Evolutionary conservation across 2,329 filamentous ascomycete species (phyloP).

Genomic region (Macrophomina tecta): DNA sequence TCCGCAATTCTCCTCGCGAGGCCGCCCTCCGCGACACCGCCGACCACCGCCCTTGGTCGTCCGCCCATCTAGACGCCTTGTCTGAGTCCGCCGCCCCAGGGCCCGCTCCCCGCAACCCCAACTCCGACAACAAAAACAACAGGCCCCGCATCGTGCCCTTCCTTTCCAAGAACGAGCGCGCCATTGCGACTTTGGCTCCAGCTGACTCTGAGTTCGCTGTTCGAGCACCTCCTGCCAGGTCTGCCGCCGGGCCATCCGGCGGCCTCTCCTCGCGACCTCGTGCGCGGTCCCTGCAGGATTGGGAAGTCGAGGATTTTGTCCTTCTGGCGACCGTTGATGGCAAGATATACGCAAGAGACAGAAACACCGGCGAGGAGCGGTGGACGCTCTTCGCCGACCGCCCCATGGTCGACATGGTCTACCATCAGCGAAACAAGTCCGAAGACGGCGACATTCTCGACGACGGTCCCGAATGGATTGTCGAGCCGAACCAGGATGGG

Average conservation of each 20-base stretch:
- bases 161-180: slow-evolving; percentile 75
- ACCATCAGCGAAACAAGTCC: slow-evolving; percentile 64
- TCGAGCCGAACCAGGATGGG: slow-evolving; percentile 88
- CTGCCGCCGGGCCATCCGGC: slow-evolving; percentile 46
- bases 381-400: slow-evolving; percentile 86
- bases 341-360: slow-evolving; percentile 88
- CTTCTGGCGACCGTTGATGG: slow-evolving; percentile 99
- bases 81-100: slow-evolving; percentile 17
- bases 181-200: slow-evolving; percentile 92
- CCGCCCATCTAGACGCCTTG: slow-evolving; percentile 25
- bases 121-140: slow-evolving; percentile 30
- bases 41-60: slow-evolving; percentile 31
- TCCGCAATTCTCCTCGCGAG: slow-evolving; percentile 39
- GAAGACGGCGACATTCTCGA: slow-evolving; percentile 52
- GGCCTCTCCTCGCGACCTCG: slow-evolving; percentile 75
- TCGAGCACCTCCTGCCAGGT: slow-evolving; percentile 84
- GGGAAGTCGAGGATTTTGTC: slow-evolving; percentile 99
- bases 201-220: slow-evolving; percentile 76
- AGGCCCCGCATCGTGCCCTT: slow-evolving; percentile 32
- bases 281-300: slow-evolving; percentile 97
- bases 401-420: slow-evolving; percentile 89
- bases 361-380: slow-evolving; percentile 80
- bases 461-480: slow-evolving; percentile 92
- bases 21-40: slow-evolving; percentile 38
- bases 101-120: slow-evolving; percentile 1